phyloP scores from a whole-genome alignment of 345 rosid species.

The Camelina laxa region DNA sequence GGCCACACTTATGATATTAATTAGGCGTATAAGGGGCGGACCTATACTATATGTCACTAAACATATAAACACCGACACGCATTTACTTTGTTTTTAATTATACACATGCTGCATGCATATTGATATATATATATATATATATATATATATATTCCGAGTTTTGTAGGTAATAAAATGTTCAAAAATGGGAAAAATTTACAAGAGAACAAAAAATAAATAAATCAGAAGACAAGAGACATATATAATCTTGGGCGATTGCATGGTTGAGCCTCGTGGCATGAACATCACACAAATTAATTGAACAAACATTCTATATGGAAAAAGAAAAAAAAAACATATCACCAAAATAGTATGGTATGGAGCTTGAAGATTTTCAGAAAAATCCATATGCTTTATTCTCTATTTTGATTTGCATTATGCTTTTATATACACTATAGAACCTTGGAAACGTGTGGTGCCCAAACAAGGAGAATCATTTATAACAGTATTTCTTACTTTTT shows the following conservation, averaged over 20 bases:
- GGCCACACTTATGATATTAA: background rate
- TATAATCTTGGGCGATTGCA: background rate
- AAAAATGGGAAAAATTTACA: background rate
- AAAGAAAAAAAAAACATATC: background rate
- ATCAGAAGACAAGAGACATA: background rate
- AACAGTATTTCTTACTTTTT: background rate
- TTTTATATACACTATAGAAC: background rate
- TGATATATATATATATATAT: background rate
- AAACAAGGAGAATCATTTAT: slow-evolving; percentile 4
- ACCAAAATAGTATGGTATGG: background rate
- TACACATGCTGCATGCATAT: background rate
- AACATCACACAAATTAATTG: background rate
- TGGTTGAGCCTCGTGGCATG: background rate
- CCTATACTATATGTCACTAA: background rate
- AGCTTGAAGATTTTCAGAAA: background rate
- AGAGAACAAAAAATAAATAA: background rate
- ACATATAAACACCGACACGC: background rate
- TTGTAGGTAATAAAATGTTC: background rate
- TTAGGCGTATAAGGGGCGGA: too few relatives aligned
- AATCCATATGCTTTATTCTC: slow-evolving; percentile 2
- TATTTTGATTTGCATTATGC: background rate
- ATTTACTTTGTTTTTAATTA: background rate
- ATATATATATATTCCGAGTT: background rate
- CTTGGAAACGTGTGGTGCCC: slow-evolving; percentile 8
- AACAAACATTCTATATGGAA: background rate